Base-by-base conservation (phyloP, 2,329 filamentous ascomycete genomes). In the Trichoderma harzianum region DNA sequence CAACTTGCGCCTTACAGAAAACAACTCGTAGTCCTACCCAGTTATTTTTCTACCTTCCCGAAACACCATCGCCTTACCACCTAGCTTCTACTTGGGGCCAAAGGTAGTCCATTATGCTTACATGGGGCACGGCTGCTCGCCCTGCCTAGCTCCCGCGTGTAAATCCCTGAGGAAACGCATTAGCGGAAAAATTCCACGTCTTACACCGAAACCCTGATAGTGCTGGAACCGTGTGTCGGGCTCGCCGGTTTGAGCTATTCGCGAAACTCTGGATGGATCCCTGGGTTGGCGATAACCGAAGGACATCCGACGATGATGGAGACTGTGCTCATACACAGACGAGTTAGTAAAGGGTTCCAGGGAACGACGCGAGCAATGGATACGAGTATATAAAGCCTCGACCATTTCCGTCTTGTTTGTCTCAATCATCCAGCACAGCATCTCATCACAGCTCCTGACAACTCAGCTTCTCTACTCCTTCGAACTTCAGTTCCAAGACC, bases 31-130 rank as follows among this genome's bases (percentile, higher is more conserved):
- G 66, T 53, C 57, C 21, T 53, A 47, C 28, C 26, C 30, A 16
- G 21, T 30, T 36, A 6, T 30, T 51, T 62, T 47, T 62, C 30
- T 34, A 69, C 67, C 67, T 62, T 61, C 57, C 57, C 57, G 26
- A 69, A 69, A 69, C 67, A 69, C 67, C 67, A 69, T 61, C 55
- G 66, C 26, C 67, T 21, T n/a, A 51, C 30, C 12, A 62, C n/a
- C 28, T 18, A 69, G 26, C 55, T 69, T 61, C 66, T 69, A 43
- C 28, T 69, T 69, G 43, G 1, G 47, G 57, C 43, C 11, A 61
- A 32, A 69, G 12, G 21, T 32, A 39, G 24, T 51, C 57, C 43
- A 18, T 62, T 3, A 26, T 69, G 57, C 67, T 69, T 61, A 69
- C 67, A 26, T 14, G 57, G 18, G 28, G 5, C 58, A 61, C 3